Percentiles rank a stretch among this genome's conserved stretches.
These are phyloP conservation scores for Mortierella antarctica DNA, from an alignment of 192 early-diverging fungal species.

Conservation along the genomic window DNA sequence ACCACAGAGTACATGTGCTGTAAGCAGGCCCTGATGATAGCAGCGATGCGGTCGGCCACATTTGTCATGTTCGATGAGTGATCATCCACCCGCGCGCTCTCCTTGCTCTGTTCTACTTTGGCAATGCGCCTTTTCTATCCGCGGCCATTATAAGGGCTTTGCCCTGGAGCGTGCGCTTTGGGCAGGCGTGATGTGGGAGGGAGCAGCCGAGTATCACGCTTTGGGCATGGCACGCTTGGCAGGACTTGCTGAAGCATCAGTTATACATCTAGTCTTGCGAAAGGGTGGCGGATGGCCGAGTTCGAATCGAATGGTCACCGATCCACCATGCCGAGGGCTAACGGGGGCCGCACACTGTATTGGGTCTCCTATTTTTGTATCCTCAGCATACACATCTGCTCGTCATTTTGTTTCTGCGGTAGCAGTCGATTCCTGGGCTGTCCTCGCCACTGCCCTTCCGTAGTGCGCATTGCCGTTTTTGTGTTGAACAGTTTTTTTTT, in stretches of 20 bases:
- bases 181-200: too few species aligned
- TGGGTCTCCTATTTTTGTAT: conserved; percentile 4
- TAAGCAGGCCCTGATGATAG: too few species aligned
- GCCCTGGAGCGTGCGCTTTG: too few species aligned
- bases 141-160: neutral
- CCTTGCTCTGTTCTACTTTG: conserved; percentile 7
- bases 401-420: conserved; percentile 16
- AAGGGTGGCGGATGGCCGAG: too few species aligned
- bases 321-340: too few species aligned
- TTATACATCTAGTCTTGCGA: too few species aligned
- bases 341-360: too few species aligned
- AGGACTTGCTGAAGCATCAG: too few species aligned
- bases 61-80: conserved; percentile 8
- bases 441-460: neutral
- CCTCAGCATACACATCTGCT: conserved; percentile 16
- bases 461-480: conserved; percentile 16
- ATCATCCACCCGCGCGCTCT: neutral
- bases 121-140: neutral
- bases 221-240: too few species aligned
- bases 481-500: neutral
- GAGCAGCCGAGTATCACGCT: too few species aligned
- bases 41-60: neutral
- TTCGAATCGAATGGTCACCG: too few species aligned
- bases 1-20: too few species aligned
- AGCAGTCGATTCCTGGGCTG: neutral